A percentile compares a stretch with the other conserved stretches of the same genome.
phyloP scores from a whole-genome alignment of 805 yeast genomes.

The Kregervanrija fluxuum region DNA sequence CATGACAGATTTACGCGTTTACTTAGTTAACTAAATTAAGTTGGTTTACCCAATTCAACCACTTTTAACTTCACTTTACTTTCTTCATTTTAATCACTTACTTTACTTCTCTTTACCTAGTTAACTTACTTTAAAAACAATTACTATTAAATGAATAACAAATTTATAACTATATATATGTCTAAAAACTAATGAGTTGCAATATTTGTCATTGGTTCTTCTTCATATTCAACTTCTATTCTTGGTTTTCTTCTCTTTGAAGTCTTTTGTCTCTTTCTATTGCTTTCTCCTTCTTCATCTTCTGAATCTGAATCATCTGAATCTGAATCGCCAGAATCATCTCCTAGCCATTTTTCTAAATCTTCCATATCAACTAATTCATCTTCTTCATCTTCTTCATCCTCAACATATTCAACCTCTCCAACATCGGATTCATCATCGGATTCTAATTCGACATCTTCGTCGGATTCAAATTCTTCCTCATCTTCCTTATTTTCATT shows the following conservation, averaged over 20 bases:
- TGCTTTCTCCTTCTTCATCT: constrained; percentile 31
- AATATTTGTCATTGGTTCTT: constrained; percentile 30
- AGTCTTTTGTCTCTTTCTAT: constrained; percentile 52
- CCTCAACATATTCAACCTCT: constrained; percentile 84
- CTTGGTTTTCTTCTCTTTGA: constrained; percentile 45
- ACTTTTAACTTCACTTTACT: too few species aligned
- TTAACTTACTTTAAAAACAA: too few species aligned
- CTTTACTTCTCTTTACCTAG: too few species aligned
- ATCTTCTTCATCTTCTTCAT: constrained; percentile 83
- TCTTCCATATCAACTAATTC: constrained; percentile 92
- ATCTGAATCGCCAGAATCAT: constrained; percentile 30
- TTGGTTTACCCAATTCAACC: too few species aligned
- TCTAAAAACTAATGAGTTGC: constrained; percentile 5
- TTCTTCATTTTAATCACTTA: too few species aligned
- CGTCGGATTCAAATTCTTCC: constrained; percentile 83
- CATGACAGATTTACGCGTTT: too few species aligned
- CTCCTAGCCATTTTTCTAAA: constrained; percentile 73
- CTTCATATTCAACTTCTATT: constrained; percentile 79
- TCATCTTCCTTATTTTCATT: constrained; percentile 42
- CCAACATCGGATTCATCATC: constrained; percentile 58
- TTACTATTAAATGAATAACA: too few species aligned
- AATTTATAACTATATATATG: too few species aligned
- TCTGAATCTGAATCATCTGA: constrained; percentile 23
- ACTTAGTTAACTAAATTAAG: too few species aligned
- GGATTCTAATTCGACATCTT: constrained; percentile 44